Percentiles rank a stretch among this genome's conserved stretches.
Conservation (phyloP, 2,329 filamentous ascomycete genomes). For the Cladosporium sp. region DNA sequence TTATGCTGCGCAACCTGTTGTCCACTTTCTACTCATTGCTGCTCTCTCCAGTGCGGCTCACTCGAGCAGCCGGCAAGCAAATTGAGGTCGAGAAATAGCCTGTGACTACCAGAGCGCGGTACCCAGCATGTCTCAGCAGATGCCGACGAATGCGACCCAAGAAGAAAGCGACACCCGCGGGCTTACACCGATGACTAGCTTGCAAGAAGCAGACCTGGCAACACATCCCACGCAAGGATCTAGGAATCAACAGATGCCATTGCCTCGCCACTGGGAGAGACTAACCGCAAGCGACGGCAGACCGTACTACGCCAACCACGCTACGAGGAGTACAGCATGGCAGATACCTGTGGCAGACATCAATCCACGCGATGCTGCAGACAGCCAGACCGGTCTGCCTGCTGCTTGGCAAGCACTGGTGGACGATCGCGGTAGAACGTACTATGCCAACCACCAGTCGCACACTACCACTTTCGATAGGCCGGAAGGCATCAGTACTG, state of each 20-base stretch:
- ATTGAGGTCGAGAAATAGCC: not conserved
- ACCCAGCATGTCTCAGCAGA: not conserved
- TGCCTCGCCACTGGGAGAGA: conserved; percentile 8
- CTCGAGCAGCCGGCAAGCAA: not conserved
- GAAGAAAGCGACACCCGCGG: not conserved
- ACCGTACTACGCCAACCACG: too few species aligned
- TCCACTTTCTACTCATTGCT: not conserved
- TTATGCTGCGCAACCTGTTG: not conserved
- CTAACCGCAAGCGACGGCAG: not conserved
- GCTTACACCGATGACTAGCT: not conserved
- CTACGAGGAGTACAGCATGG: conserved; percentile 4
- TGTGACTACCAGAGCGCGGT: not conserved
- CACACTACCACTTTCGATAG: not conserved
- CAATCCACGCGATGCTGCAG: not conserved
- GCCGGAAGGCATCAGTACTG: not conserved
- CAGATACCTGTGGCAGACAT: not conserved
- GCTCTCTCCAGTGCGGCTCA: not conserved
- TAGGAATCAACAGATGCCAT: not conserved
- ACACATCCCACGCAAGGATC: not conserved
- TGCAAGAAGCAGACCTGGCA: not conserved
- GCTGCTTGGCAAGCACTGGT: conserved; percentile 5
- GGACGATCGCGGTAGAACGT: not conserved
- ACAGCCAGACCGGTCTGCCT: not conserved
- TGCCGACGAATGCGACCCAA: not conserved
- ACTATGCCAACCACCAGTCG: conserved; percentile 6